A percentile compares a stretch with the other conserved stretches of the same genome.
phyloP scores from a whole-genome alignment of 768 basidiomycete species.

The Botryobasidium botryosum region DNA sequence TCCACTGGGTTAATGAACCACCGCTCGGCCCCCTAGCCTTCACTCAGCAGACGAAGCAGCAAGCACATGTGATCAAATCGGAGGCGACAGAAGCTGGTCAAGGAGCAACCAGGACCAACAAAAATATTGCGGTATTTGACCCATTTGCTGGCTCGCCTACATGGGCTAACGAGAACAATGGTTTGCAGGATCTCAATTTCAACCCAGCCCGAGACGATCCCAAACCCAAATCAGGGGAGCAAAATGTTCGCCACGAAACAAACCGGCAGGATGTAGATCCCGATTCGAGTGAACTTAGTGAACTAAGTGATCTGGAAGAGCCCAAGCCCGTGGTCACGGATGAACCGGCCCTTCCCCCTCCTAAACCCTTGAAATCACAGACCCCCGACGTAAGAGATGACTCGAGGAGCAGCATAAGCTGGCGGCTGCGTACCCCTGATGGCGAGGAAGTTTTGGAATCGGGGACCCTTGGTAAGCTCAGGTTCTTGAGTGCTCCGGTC shows the following conservation, averaged over 20 bases:
- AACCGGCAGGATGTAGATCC: conserved; percentile 1
- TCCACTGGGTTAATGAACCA: too few species aligned
- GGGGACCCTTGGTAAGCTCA: conserved; percentile 47
- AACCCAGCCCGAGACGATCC: not conserved
- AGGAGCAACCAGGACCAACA: too few species aligned
- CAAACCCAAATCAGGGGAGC: not conserved
- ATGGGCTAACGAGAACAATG: not conserved
- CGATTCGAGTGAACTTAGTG: conserved; percentile 10
- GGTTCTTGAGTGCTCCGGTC: not conserved
- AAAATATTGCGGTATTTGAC: too few species aligned
- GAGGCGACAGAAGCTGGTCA: too few species aligned
- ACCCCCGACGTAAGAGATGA: not conserved
- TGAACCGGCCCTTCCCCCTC: not conserved
- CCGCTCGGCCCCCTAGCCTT: too few species aligned
- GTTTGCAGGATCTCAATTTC: not conserved
- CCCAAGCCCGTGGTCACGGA: not conserved
- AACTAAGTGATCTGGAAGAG: conserved; percentile 5
- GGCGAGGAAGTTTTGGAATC: conserved; percentile 11
- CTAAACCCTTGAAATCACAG: not conserved
- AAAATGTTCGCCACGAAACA: not conserved
- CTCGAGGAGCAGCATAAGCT: too few species aligned
- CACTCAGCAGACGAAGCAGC: too few species aligned
- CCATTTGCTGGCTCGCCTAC: not conserved
- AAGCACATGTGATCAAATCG: too few species aligned
- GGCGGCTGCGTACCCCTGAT: not conserved